Base-by-base conservation (phyloP, 345 rosid genomes). In the Linum trigynum region DNA sequence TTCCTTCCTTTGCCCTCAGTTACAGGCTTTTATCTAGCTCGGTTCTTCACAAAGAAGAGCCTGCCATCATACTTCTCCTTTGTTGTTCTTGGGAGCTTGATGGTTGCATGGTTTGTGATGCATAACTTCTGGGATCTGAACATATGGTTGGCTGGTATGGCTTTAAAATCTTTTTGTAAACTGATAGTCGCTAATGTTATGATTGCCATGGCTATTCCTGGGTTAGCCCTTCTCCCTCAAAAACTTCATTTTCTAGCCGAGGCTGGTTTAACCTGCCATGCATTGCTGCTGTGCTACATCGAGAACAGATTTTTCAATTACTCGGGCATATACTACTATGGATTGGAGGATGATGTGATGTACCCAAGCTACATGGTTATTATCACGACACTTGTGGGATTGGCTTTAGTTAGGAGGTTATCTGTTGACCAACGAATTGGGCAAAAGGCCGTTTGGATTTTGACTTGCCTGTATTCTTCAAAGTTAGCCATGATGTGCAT, bases 81-180 rank as follows among this genome's bases (percentile, higher is more conserved):
- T 74, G 86, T 84, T 74, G 82, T 84, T 62, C 96, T 95, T 68
- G 97, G 98, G 77, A 95, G 98, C 82, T 76, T 89, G 84, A 87
- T 89, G 87, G 88, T 87, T 17, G 75, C 83, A 63, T 95, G 96
- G 99, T 89, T 95, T 77, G 86, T 89, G 71, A 63, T 91, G 77
- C 96, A 86, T 70, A 95, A 91, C 74, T 95, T 84, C 85, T 95
- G 99, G 99, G 96, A 89, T 75, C 83, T 95, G 69, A 91, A 89
- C 75, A 91, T 95, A 71, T 91, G 99, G 99, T 68, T 95, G 86
- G 95, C 95, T 32, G 99, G 97, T 82, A 91, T 95, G 99, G 82
- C 96, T 59, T 76, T 95, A 41, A 95, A 83, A 70, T 83, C 90
- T 48, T 95, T 95, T 74, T 95, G 99, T 75, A 91, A 91, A 77